These are phyloP conservation scores for Jaminaea rosea DNA, from an alignment of 1,284 basidiomycete genomes.

Conservation along the genomic window DNA sequence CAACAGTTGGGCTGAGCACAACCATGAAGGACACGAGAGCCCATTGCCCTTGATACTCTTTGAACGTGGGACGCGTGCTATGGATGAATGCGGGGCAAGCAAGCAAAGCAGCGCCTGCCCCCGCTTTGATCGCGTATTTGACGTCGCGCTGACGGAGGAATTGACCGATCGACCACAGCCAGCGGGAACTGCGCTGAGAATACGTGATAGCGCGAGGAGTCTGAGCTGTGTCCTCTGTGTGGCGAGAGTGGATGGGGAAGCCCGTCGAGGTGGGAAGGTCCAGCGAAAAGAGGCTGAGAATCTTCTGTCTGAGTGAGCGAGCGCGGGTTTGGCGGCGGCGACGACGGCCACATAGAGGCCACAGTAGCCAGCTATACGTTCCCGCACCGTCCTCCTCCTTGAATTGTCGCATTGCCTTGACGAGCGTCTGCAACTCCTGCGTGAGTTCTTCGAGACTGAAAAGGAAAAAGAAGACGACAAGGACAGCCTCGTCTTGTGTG, in stretches of 20 bases:
- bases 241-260: constrained; percentile 72
- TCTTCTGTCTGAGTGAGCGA: no score
- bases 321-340: not conserved
- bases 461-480: constrained; percentile 40
- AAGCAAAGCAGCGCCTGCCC: constrained; percentile 60
- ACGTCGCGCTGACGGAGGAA: constrained; percentile 65
- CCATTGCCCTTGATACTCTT: constrained; percentile 82
- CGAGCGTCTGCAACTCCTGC: constrained; percentile 22
- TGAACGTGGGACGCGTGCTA: constrained; percentile 64
- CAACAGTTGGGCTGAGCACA: constrained; percentile 47
- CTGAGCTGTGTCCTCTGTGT: constrained; percentile 73
- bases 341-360: not conserved
- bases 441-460: constrained; percentile 42
- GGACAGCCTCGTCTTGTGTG: constrained; percentile 35
- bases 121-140: constrained; percentile 81
- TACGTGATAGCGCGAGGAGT: constrained; percentile 55
- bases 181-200: constrained; percentile 40
- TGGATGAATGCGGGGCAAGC: constrained; percentile 79
- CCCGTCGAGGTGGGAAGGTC: not conserved
- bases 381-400: constrained; percentile 10
- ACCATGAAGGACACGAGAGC: constrained; percentile 71
- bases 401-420: constrained; percentile 23
- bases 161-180: constrained; percentile 66
- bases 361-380: not conserved
- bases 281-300: no score